These are phyloP conservation scores for Simplicillium aogashimaense DNA, from an alignment of 2,329 filamentous ascomycete species.

Conservation along the genomic window DNA sequence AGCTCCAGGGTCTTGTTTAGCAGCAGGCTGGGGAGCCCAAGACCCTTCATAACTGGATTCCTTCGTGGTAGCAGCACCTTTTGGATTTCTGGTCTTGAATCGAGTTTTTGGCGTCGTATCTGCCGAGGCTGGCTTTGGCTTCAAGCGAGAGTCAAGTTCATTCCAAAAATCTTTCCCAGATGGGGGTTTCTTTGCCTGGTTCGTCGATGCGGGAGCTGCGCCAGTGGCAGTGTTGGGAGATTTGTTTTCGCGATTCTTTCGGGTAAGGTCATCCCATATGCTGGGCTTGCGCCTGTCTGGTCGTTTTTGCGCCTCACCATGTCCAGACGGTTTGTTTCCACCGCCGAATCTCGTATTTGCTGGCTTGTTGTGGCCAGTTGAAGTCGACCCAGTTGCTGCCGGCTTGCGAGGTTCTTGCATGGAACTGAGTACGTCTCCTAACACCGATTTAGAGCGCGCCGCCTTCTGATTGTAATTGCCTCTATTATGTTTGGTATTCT, in stretches of 20 bases:
- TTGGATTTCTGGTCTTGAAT: not conserved
- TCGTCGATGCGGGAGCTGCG: not conserved
- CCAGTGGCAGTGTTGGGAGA: slow-evolving; percentile 1
- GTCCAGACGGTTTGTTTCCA: slow-evolving; percentile 1
- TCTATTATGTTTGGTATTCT: slow-evolving; percentile 2
- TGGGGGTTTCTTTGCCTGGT: not conserved
- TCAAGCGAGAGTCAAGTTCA: slow-evolving; percentile 11
- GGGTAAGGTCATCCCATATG: slow-evolving; percentile 9
- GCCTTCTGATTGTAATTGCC: slow-evolving; percentile 2
- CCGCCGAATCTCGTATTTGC: no score
- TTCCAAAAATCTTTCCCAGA: slow-evolving; percentile 12
- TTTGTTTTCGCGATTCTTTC: not conserved
- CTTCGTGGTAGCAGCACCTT: slow-evolving; percentile 3
- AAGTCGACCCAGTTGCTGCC: not conserved
- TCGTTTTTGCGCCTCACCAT: slow-evolving; percentile 10
- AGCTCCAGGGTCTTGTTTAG: not conserved
- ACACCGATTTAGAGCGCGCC: slow-evolving; percentile 14
- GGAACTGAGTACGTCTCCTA: slow-evolving; percentile 19
- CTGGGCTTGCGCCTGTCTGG: slow-evolving; percentile 10
- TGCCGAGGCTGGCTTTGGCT: not conserved
- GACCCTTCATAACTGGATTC: not conserved
- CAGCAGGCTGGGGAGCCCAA: not conserved
- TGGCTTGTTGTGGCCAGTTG: no score
- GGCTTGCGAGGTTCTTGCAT: slow-evolving; percentile 4
- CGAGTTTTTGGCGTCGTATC: not conserved